Conservation (phyloP, 2,329 filamentous ascomycete species). For the Ceratocystis colombiana region DNA sequence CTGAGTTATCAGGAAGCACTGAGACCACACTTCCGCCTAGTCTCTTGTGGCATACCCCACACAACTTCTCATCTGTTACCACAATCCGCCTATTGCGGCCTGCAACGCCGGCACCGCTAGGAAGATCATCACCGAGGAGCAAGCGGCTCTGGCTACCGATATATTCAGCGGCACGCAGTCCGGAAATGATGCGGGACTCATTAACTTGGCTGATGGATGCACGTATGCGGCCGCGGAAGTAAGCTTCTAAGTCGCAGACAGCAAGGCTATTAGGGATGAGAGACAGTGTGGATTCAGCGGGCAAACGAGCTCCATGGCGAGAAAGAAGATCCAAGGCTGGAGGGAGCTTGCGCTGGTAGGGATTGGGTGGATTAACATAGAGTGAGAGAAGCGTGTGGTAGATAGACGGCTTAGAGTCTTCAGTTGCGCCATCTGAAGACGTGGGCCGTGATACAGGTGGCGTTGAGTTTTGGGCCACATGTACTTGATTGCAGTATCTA, state of each 20-base stretch:
- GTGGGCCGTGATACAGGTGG: conserved; percentile 33
- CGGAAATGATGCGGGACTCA: conserved; percentile 65
- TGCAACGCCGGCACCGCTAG: conserved; percentile 32
- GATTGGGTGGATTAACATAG: conserved; percentile 71
- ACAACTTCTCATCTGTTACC: conserved; percentile 79
- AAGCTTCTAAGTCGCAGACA: conserved; percentile 69
- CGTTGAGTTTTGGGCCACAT: conserved; percentile 48
- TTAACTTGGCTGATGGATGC: conserved; percentile 73
- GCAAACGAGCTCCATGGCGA: conserved; percentile 82
- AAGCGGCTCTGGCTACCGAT: conserved; percentile 66
- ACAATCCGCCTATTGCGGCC: conserved; percentile 58
- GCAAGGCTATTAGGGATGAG: conserved; percentile 75
- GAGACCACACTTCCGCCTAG: conserved; percentile 85
- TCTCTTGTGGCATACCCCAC: conserved; percentile 85
- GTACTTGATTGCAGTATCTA: conserved; percentile 76
- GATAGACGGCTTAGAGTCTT: conserved; percentile 60
- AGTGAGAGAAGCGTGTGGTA: conserved; percentile 85
- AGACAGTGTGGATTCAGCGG: conserved; percentile 73
- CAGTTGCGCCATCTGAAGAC: conserved; percentile 32
- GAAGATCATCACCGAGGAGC: conserved; percentile 58
- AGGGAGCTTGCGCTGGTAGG: conserved; percentile 59
- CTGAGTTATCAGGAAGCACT: conserved; percentile 71
- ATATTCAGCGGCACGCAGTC: conserved; percentile 66
- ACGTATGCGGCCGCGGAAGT: conserved; percentile 85
- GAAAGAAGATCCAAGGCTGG: conserved; percentile 82